Percentiles rank a stretch among this genome's conserved stretches.
These are phyloP conservation scores for Kazachstania sp. DNA, from an alignment of 1,139 yeast species.

Conservation along the genomic window DNA sequence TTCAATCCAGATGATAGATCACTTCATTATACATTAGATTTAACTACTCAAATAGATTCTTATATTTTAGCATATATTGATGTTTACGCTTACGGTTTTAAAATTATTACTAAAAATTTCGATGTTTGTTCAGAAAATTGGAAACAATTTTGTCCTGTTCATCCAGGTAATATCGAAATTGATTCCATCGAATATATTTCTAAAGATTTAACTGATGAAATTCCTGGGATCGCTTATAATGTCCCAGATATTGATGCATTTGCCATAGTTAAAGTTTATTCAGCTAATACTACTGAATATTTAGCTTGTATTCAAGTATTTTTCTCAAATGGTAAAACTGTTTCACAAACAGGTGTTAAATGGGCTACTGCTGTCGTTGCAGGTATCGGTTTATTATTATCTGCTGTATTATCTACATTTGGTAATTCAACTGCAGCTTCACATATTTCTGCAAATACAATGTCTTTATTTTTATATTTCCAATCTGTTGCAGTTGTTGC, in stretches of 20 bases:
- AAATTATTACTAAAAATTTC: constrained; percentile 44
- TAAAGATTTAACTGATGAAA: constrained; percentile 37
- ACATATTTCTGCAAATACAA: constrained; percentile 66
- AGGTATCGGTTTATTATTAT: constrained; percentile 63
- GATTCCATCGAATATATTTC: constrained; percentile 56
- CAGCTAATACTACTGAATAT: constrained; percentile 32
- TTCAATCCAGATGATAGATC: constrained; percentile 60
- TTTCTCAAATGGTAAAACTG: constrained; percentile 66
- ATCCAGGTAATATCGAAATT: constrained; percentile 61
- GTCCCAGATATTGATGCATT: constrained; percentile 78
- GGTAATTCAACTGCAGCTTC: constrained; percentile 77
- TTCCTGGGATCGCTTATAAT: constrained; percentile 64
- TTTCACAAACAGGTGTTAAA: constrained; percentile 65
- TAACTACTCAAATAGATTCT: constrained; percentile 52
- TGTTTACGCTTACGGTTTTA: constrained; percentile 71
- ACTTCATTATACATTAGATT: constrained; percentile 50
- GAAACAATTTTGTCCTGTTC: constrained; percentile 75
- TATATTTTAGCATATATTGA: constrained; percentile 51
- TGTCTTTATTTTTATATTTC: constrained; percentile 64
- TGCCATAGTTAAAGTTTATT: constrained; percentile 43
- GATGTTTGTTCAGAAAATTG: constrained; percentile 51
- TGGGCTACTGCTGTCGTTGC: constrained; percentile 82
- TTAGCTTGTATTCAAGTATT: constrained; percentile 64
- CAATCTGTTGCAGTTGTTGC: constrained; percentile 67
- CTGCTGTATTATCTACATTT: constrained; percentile 60